Evolutionary conservation across 306 rosid species (phyloP), one percentile per base, ranked within the genome.

Genomic region (Begonia masoniana): DNA sequence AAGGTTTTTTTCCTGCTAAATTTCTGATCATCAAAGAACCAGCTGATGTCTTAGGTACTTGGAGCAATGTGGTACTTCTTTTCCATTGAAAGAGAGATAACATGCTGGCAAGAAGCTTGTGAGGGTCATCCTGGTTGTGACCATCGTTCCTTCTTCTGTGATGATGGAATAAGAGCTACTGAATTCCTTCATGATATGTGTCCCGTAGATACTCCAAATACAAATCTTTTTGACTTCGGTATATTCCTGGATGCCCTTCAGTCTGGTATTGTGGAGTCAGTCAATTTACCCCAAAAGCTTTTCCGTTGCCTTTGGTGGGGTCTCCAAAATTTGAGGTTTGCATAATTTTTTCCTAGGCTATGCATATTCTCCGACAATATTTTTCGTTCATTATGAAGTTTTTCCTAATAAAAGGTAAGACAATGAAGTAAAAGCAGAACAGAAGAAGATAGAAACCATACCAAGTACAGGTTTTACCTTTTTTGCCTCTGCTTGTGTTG

Each of bases 41-140:
- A 11, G 42, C 9, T 61, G 43, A 26, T 51, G n/a, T 59, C 54
- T 1, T 19, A 61, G 72, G 54, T 43, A 15, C 12, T 67, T 10
- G 67, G 62, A 67, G 72, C 62, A 10, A 55, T 68, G n/a, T 61
- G 67, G 67, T 68, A 68, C 62, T 17, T 68, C 10, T 61, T 61
- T 36, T 55, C 72, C 1, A 19, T 56, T 43, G 54, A 45, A 23
- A 39, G 74, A 5, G 61, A 17, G 46, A 59, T 58, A 21, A 43
- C 51, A 12, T 62, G 68, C 41, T 55, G 65, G 72, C 61, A 55
- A 14, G 9, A 3, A 23, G 54, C 17, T 41, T 61, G 52, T 24
- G 5, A 7, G 10, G 35, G 15, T 23, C 16, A 52, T 52, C 58
- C 21, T 13, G 41, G 50, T 43, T 61, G 52, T 56, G 14, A 10